These are phyloP conservation scores for Daedaleopsis sinensis DNA, from an alignment of 768 basidiomycete genomes.

Conservation along the genomic window DNA sequence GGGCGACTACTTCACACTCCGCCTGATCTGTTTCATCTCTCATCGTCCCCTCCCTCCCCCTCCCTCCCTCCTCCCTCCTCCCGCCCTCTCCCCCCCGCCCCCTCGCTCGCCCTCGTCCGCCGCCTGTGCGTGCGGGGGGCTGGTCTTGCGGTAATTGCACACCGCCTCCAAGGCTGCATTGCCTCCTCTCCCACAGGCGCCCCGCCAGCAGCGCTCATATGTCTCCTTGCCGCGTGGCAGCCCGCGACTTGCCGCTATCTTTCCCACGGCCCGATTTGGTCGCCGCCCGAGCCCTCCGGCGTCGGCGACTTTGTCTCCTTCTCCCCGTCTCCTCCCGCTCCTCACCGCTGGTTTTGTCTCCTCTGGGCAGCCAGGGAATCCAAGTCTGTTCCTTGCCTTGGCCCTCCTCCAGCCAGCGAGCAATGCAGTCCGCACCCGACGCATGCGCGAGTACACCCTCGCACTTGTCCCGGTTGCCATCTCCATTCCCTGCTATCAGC, in stretches of 20 bases:
- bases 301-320: background rate
- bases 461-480: background rate
- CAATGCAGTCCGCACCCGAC: background rate
- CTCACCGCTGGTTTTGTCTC: background rate
- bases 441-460: background rate
- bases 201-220: constrained; percentile 7
- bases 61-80: background rate
- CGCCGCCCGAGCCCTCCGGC: no score
- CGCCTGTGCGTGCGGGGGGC: background rate
- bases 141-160: background rate
- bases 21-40: constrained; percentile 26
- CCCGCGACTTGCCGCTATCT: constrained; percentile 7
- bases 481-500: background rate
- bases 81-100: background rate
- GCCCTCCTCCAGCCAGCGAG: background rate
- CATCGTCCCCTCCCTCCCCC: background rate
- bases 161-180: constrained; percentile 12
- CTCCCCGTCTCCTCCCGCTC: background rate
- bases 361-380: background rate
- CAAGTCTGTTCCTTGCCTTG: background rate
- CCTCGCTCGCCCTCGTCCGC: background rate
- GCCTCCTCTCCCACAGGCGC: constrained; percentile 5
- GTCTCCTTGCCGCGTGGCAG: constrained; percentile 14
- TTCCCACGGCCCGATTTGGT: constrained; percentile 7
- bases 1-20: constrained; percentile 19